Evolutionary conservation across 2,329 filamentous ascomycete genomes (phyloP).

Genomic region (Neonectria sp.): DNA sequence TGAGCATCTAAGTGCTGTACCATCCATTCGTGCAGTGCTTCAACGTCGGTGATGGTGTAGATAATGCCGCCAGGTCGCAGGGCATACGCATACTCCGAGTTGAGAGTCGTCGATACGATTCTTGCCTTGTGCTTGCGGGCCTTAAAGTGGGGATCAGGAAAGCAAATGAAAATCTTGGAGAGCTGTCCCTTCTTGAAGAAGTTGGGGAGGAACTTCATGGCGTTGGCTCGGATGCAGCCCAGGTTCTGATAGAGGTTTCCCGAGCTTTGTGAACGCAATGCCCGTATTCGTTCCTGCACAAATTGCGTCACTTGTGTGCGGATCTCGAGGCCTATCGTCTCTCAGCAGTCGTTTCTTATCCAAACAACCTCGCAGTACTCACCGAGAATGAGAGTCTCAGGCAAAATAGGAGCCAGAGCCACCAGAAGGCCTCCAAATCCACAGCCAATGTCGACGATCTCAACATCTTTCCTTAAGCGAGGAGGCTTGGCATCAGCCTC

Average conservation of each 20-base stretch:
- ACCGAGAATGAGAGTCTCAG: conserved; percentile 88
- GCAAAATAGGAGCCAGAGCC: conserved; percentile 85
- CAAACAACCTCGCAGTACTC: conserved; percentile 46
- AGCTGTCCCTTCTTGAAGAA: conserved; percentile 90
- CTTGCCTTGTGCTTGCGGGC: conserved; percentile 96
- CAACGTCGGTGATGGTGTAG: conserved; percentile 98
- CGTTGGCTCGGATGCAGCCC: conserved; percentile 90
- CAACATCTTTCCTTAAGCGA: conserved; percentile 74
- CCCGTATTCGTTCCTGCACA: conserved; percentile 88
- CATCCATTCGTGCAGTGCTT: conserved; percentile 96
- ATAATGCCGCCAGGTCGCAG: conserved; percentile 86
- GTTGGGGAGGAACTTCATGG: conserved; percentile 99
- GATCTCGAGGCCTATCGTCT: conserved; percentile 84
- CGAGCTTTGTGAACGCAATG: conserved; percentile 78
- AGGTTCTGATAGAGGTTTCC: conserved; percentile 84
- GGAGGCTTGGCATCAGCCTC: conserved; percentile 47
- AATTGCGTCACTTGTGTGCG: conserved; percentile 91
- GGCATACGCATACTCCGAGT: conserved; percentile 94
- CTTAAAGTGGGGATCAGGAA: conserved; percentile 99
- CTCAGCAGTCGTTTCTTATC: conserved; percentile 14
- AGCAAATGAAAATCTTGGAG: conserved; percentile 95
- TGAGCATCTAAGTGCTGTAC: conserved; percentile 85
- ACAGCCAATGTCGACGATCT: conserved; percentile 97
- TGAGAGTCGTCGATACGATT: conserved; percentile 90
- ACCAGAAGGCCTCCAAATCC: conserved; percentile 94